Evolutionary conservation across 2,329 filamentous ascomycete genomes (phyloP), one percentile per base, ranked within the genome.

Genomic region (Pyrenophora seminiperda): DNA sequence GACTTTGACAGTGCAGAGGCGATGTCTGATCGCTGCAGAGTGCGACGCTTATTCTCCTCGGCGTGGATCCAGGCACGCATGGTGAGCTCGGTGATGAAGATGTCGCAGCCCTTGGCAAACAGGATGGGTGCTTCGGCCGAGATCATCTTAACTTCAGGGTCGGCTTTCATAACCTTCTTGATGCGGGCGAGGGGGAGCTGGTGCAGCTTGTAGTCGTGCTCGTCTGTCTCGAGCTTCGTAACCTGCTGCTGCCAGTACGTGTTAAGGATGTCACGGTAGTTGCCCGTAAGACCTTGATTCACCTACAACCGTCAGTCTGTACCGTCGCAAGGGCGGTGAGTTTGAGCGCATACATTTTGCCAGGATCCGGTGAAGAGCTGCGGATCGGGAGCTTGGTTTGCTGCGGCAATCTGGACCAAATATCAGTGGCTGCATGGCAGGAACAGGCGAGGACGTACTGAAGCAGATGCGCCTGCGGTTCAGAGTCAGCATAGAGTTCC

Each of bases 1-100:
- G 91, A 97, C 77, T 99, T 99, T 53, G 91, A 89, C 18, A 99
- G 81, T 11, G 94, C 94, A 9, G 91, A 95, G 17, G 94, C 94
- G 71, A 99, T 99, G 69, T 99, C 94, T 49, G 91, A 96, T 41
- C 94, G 86, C 75, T 99, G 94, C 32, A 99, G 80, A 1, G 94
- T 99, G 34, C 94, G 87, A 22, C 94, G 85, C 80, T 99, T 99
- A 79, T 99, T 99, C 76, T 99, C 94, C 72, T 99, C 94, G 13
- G 94, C 94, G 67, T 99, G 94, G 58, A 99, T 99, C 94, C 94
- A 99, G 38, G 94, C 94, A 58, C 94, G 90, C 94, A 99, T 99
- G 6, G 94, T 99, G 54, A 99, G 81, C 76, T 99, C 94, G 1
- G 92, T 97, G 70, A 99, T 99, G 77, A 99, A 99, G 70, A 97